A percentile compares a stretch with the other conserved stretches of the same genome.
These are phyloP conservation scores for Pichia sp. DNA, from an alignment of 1,139 yeast genomes.

Conservation along the genomic window DNA sequence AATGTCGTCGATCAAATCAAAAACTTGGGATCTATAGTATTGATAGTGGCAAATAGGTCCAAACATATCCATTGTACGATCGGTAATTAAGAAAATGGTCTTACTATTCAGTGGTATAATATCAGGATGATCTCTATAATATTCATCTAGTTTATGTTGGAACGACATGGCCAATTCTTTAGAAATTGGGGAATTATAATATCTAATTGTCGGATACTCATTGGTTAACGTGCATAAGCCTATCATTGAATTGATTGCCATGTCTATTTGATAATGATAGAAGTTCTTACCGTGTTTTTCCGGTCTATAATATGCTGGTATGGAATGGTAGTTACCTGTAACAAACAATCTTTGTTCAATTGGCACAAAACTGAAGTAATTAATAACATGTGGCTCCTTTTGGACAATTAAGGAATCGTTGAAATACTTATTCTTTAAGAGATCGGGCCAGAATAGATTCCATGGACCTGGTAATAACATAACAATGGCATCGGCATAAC, in stretches of 20 bases:
- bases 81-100: slow-evolving; percentile 72
- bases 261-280: slow-evolving; percentile 55
- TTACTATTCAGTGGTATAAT: slow-evolving; percentile 61
- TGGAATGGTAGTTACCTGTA: slow-evolving; percentile 43
- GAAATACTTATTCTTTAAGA: slow-evolving; percentile 22
- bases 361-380: slow-evolving; percentile 30
- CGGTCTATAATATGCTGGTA: slow-evolving; percentile 76
- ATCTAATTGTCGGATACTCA: slow-evolving; percentile 85
- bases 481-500: slow-evolving; percentile 58
- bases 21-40: slow-evolving; percentile 92
- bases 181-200: slow-evolving; percentile 68
- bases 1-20: slow-evolving; percentile 50
- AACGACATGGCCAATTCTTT: slow-evolving; percentile 71
- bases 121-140: slow-evolving; percentile 65
- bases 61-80: slow-evolving; percentile 77
- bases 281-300: slow-evolving; percentile 62
- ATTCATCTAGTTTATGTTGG: slow-evolving; percentile 69
- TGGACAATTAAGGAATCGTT: slow-evolving; percentile 18
- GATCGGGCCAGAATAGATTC: slow-evolving; percentile 25
- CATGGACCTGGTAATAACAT: slow-evolving; percentile 54
- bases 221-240: slow-evolving; percentile 77
- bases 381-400: slow-evolving; percentile 21
- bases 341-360: slow-evolving; percentile 30
- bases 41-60: slow-evolving; percentile 91
- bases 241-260: slow-evolving; percentile 63